Conservation (phyloP, 2,329 filamentous ascomycete species). For the Fusarium globosum region DNA sequence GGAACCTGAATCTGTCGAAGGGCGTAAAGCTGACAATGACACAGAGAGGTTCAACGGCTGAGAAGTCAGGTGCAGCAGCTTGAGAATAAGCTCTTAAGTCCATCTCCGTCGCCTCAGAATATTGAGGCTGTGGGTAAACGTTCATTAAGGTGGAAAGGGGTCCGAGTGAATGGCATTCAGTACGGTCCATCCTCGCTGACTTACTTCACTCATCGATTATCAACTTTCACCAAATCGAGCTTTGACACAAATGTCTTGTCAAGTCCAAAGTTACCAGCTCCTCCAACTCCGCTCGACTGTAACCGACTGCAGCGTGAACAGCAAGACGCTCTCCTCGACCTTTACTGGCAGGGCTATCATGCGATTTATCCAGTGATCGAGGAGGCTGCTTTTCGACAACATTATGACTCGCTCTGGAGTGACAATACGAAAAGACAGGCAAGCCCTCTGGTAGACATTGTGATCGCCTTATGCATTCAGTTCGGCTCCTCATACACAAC, state of each 20-base stretch:
- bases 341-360: slow-evolving; percentile 62
- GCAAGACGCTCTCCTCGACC: slow-evolving; percentile 59
- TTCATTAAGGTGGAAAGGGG: slow-evolving; percentile 21
- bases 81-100: slow-evolving; percentile 26
- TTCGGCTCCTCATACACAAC: slow-evolving; percentile 50
- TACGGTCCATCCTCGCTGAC: slow-evolving; percentile 41
- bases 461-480: slow-evolving; percentile 64
- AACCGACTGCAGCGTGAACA: slow-evolving; percentile 51
- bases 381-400: slow-evolving; percentile 37
- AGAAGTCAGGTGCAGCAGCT: slow-evolving; percentile 37
- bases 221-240: slow-evolving; percentile 24
- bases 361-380: slow-evolving; percentile 52
- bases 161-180: slow-evolving; percentile 7
- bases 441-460: slow-evolving; percentile 63
- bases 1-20: background rate
- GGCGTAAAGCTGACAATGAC: background rate
- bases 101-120: background rate
- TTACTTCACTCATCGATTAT: slow-evolving; percentile 40
- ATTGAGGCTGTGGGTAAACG: background rate
- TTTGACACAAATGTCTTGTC: background rate
- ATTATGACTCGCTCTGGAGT: slow-evolving; percentile 41
- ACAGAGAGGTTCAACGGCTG: slow-evolving; percentile 41
- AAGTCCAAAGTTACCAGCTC: background rate
- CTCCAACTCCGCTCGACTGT: background rate
- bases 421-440: slow-evolving; percentile 48